Base-by-base conservation (phyloP, 169 alveolate genomes). In the Plasmodium gallinaceum region DNA sequence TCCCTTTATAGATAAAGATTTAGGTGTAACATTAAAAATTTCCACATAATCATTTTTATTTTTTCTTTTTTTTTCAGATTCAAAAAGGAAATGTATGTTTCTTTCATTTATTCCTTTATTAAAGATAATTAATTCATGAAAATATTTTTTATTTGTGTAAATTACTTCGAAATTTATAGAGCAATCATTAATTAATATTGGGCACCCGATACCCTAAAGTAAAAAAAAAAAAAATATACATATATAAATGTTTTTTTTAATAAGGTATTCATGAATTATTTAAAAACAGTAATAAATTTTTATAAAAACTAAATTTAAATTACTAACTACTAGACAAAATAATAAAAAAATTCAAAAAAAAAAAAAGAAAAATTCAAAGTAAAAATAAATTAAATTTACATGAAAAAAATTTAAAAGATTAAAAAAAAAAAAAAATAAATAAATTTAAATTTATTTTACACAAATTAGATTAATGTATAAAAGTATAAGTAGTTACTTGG, bases 21-120 rank as follows among this genome's bases (percentile, higher is more conserved):
- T 62, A 14, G 89, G 89, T 26, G 89, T 64, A 42, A 78, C 70
- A 32, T 69, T 58, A 78, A 78, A 78, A 37, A 78, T 64, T 78
- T 78, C 71, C 14, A 72, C 24, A 14, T 39, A 12, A 37, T 78
- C 89, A 46, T 14, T 46, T 48, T 65, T 78, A 26, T 66, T 78
- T 43, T 46, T 52, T 51, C 70, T 48, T 26, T 78, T 78, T 70
- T 78, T 78, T 65, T 78, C 89, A 6, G 89, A 78, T 24, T 78
- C 89, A 43, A 78, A 78, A n/a, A 66, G 39, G 57, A 78, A 45
- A 60, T 64, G 51, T 42, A 78, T 43, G 42, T 54, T 58, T 57
- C 89, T 78, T 48, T 78, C 89, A 42, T 69, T 78, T 0, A 45
- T 64, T 10, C 89, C 89, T 48, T 69, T 78, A 57, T 78, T 78